phyloP scores from a whole-genome alignment of 768 basidiomycete genomes.

The Lactarius indigo region DNA sequence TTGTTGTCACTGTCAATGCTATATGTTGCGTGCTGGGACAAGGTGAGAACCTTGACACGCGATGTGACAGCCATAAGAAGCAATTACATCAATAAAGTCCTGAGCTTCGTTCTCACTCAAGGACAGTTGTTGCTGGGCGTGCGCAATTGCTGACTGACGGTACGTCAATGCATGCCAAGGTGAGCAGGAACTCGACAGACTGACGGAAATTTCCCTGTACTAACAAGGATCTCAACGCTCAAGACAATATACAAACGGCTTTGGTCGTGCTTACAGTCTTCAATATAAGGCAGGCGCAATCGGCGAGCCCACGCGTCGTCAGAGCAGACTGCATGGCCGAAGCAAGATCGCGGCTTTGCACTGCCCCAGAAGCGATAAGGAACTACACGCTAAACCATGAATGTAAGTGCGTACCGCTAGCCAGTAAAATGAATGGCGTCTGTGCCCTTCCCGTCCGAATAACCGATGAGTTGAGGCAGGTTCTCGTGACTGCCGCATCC shows the following conservation, averaged over 20 bases:
- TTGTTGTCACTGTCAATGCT: constrained; percentile 23
- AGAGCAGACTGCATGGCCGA: constrained; percentile 18
- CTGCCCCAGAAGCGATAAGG: constrained; percentile 3
- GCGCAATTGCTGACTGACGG: constrained; percentile 20
- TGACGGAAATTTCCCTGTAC: constrained; percentile 24
- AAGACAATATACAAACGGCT: background rate
- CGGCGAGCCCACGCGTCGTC: constrained; percentile 16
- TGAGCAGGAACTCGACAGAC: background rate
- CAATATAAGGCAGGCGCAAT: constrained; percentile 18
- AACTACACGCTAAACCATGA: background rate
- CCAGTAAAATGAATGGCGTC: constrained; percentile 50
- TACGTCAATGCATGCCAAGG: background rate
- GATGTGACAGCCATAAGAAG: background rate
- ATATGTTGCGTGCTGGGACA: constrained; percentile 21
- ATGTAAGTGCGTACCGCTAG: constrained; percentile 37
- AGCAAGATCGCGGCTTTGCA: constrained; percentile 22
- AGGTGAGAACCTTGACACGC: background rate
- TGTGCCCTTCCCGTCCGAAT: constrained; percentile 42
- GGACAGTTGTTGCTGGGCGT: constrained; percentile 22
- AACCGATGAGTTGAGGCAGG: constrained; percentile 51
- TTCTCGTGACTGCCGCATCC: constrained; percentile 43
- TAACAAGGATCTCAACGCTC: background rate
- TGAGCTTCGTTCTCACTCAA: constrained; percentile 23
- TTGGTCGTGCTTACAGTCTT: constrained; percentile 17
- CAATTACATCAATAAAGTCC: constrained; percentile 24